phyloP scores from a whole-genome alignment of 2,329 filamentous ascomycete species.

The Aspergillus sp. region DNA sequence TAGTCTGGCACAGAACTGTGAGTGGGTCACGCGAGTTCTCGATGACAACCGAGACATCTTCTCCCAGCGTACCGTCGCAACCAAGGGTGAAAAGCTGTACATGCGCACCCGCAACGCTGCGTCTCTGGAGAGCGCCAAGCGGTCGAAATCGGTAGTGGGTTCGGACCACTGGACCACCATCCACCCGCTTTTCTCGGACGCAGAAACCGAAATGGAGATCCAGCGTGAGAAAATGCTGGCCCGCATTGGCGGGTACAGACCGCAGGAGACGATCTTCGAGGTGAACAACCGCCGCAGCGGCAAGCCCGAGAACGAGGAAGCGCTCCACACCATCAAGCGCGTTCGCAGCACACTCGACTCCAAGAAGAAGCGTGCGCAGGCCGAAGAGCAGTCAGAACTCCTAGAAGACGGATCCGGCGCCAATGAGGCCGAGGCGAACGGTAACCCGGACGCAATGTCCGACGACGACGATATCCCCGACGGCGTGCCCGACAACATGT shows the following conservation, averaged over 20 bases:
- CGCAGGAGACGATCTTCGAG: constrained; percentile 95
- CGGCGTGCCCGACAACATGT: constrained; percentile 48
- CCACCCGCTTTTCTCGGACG: constrained; percentile 76
- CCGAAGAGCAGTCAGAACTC: constrained; percentile 24
- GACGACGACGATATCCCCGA: constrained; percentile 41
- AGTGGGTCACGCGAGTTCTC: constrained; percentile 79
- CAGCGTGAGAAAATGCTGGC: constrained; percentile 84
- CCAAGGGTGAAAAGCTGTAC: constrained; percentile 91
- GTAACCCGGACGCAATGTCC: constrained; percentile 30
- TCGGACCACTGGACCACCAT: constrained; percentile 70
- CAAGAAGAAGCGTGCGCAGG: constrained; percentile 39
- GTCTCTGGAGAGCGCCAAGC: constrained; percentile 83
- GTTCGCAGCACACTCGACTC: constrained; percentile 41
- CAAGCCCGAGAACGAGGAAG: constrained; percentile 66
- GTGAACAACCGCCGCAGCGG: constrained; percentile 74
- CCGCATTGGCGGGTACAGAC: constrained; percentile 81
- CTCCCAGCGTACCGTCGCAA: constrained; percentile 68
- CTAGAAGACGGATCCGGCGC: constrained; percentile 19
- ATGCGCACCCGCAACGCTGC: constrained; percentile 85
- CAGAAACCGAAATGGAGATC: constrained; percentile 60
- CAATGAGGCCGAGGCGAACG: constrained; percentile 30
- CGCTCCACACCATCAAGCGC: constrained; percentile 51
- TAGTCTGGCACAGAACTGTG: constrained; percentile 69
- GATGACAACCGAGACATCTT: constrained; percentile 71
- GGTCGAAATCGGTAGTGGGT: constrained; percentile 72